phyloP scores from a whole-genome alignment of 441 rosid species.

The Capsella rubella region DNA sequence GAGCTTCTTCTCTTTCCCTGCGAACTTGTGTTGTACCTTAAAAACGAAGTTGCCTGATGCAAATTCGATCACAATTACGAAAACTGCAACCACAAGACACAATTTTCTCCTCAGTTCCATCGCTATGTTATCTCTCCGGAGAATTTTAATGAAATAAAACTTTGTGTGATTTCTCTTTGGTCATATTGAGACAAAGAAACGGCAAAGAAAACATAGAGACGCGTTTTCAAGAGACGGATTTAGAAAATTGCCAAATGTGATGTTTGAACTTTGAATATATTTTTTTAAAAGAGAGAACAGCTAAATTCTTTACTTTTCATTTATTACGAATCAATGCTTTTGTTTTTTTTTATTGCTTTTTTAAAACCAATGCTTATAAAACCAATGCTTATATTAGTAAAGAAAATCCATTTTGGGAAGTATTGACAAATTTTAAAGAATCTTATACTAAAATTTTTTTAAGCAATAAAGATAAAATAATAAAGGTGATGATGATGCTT shows the following conservation, averaged over 20 bases:
- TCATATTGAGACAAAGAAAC: slow-evolving; percentile 29
- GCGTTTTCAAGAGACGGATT: slow-evolving; percentile 33
- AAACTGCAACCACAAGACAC: slow-evolving; percentile 18
- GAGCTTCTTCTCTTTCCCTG: slow-evolving; percentile 45
- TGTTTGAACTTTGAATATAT: background rate
- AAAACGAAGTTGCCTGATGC: slow-evolving; percentile 55
- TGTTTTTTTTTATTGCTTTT: slow-evolving; percentile 7
- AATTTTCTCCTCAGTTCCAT: slow-evolving; percentile 53
- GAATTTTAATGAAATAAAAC: background rate
- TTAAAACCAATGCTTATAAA: slow-evolving; percentile 25
- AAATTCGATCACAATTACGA: slow-evolving; percentile 31
- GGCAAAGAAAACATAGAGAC: slow-evolving; percentile 24
- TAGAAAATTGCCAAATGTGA: slow-evolving; percentile 36
- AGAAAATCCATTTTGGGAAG: slow-evolving; percentile 13
- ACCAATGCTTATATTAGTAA: slow-evolving; percentile 38
- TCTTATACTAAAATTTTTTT: too few relatives aligned
- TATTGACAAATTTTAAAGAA: background rate
- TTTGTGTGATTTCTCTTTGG: slow-evolving; percentile 10
- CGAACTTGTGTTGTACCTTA: slow-evolving; percentile 65
- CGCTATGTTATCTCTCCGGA: slow-evolving; percentile 11
- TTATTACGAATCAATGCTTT: slow-evolving; percentile 1
- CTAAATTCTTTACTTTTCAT: background rate
- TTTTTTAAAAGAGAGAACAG: background rate
- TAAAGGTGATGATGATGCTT: too few relatives aligned
- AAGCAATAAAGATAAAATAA: too few relatives aligned